phyloP scores from a whole-genome alignment of 2,329 filamentous ascomycete genomes.

The Rutstroemia sp. region DNA sequence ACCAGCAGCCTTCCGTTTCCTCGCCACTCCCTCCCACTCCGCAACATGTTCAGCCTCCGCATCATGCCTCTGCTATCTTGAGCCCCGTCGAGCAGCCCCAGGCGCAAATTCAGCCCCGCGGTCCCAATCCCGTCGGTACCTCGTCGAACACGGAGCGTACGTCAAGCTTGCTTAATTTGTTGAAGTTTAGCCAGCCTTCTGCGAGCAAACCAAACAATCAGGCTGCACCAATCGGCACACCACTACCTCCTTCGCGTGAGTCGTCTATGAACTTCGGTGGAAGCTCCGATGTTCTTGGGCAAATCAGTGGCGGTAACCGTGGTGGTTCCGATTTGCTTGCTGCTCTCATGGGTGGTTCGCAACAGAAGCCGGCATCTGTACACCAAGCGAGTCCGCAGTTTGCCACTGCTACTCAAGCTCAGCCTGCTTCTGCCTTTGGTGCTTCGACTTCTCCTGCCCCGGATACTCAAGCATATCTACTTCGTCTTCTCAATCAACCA shows the following conservation, averaged over 20 bases:
- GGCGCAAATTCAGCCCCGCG: conserved; percentile 23
- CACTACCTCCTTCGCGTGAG: conserved; percentile 25
- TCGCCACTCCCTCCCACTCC: conserved; percentile 51
- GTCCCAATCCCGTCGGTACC: conserved; percentile 28
- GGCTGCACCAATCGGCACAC: conserved; percentile 25
- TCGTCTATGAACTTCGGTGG: conserved; percentile 19
- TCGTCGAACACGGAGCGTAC: conserved; percentile 40
- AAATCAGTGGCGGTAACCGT: conserved; percentile 14
- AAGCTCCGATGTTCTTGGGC: conserved; percentile 16
- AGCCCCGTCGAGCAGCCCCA: conserved; percentile 42
- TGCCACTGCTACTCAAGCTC: conserved; percentile 20
- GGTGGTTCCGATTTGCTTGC: conserved; percentile 26
- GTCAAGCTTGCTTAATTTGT: conserved; percentile 53
- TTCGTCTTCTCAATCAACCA: conserved; percentile 76
- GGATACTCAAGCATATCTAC: conserved; percentile 76
- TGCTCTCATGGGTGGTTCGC: conserved; percentile 24
- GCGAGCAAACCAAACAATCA: conserved; percentile 17
- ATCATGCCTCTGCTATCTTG: conserved; percentile 49
- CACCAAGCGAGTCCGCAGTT: conserved; percentile 16
- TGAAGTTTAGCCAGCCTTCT: conserved; percentile 52
- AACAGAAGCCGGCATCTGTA: conserved; percentile 16
- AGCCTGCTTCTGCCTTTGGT: conserved; percentile 15
- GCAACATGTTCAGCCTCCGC: conserved; percentile 44
- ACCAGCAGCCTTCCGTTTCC: conserved; percentile 49
- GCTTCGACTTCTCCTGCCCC: conserved; percentile 48